Base-by-base conservation (phyloP, 306 rosid genomes). In the Cucumis hystrix region DNA sequence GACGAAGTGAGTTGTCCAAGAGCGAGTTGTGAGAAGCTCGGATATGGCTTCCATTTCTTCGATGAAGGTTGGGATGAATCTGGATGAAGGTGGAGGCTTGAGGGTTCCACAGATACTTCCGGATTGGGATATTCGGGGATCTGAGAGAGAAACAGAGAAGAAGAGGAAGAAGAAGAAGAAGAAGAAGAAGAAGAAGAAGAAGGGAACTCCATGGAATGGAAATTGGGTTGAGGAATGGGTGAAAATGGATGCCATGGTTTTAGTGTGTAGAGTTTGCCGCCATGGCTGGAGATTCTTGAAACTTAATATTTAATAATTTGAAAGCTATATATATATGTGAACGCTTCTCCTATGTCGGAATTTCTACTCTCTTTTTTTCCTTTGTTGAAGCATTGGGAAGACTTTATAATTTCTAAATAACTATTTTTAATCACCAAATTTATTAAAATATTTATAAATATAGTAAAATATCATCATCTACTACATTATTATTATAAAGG, bases 31-130 rank as follows among this genome's bases (percentile, higher is more conserved):
- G 10, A 91, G 78, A 0, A 14, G 74, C 47, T 87, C 79, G 1
- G 97, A 89, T 6, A 93, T 84, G 56, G 45, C 69, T 69, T 88
- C 91, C 97, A 93, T 91, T 79, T 87, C 97, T 58, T 82, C 66
- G 62, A 82, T 84, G 84, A 93, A 93, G 21, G 82, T 85, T 1
- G 96, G 96, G 56, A 93, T 76, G 86, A 82, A 81, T 81, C 51
- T 81, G 16, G 85, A 7, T 75, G 0, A 33, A 33, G 55, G 20
- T 0, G 83, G 84, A 1, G 92, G 58, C 54, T 49, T 87, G 28
- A 14, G 9, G 6, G 17, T 10, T 64, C 96, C 90, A 17, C 98
- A 93, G 74, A 49, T 47, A 54, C 82, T 88, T 2, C 85, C 87
- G 0, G 93, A 85, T 68, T 80, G 79, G 4, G 86, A 76, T 79